These are phyloP conservation scores for Rhododendron mucronatum DNA, from an alignment of 148 eudicot genomes.

Conservation along the genomic window DNA sequence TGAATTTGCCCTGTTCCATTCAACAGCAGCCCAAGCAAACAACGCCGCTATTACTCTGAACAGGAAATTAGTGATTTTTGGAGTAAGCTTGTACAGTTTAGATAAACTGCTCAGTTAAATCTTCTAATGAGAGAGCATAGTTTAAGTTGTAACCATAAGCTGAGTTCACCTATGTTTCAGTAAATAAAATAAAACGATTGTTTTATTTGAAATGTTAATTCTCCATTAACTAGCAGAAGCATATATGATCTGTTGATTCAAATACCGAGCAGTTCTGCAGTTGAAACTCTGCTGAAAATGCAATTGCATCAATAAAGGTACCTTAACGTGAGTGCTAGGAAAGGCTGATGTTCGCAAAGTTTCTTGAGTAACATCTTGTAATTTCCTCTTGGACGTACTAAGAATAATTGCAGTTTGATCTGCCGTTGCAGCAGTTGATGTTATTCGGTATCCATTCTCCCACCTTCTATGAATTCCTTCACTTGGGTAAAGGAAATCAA, in stretches of 20 bases:
- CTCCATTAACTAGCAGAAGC: background rate
- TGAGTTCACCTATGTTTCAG: background rate
- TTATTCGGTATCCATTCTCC: slow-evolving; percentile 48
- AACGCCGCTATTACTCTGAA: background rate
- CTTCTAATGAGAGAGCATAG: background rate
- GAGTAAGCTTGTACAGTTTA: background rate
- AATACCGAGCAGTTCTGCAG: background rate
- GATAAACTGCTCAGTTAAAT: background rate
- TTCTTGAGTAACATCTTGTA: slow-evolving; percentile 40
- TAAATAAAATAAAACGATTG: background rate
- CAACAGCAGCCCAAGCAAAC: background rate
- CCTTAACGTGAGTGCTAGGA: slow-evolving; percentile 49
- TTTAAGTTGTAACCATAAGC: background rate
- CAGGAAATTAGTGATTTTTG: background rate
- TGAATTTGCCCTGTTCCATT: background rate
- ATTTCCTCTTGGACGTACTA: slow-evolving; percentile 35
- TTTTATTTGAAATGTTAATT: background rate
- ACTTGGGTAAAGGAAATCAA: slow-evolving; percentile 45
- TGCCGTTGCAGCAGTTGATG: slow-evolving; percentile 41
- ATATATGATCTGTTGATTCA: background rate
- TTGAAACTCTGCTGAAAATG: background rate
- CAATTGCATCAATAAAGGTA: slow-evolving; percentile 8
- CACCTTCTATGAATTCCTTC: slow-evolving; percentile 56
- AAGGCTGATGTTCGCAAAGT: slow-evolving; percentile 47
- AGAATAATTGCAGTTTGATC: slow-evolving; percentile 52